Conservation (phyloP, 257 asterid genomes). For the Knoxia roxburghii region DNA sequence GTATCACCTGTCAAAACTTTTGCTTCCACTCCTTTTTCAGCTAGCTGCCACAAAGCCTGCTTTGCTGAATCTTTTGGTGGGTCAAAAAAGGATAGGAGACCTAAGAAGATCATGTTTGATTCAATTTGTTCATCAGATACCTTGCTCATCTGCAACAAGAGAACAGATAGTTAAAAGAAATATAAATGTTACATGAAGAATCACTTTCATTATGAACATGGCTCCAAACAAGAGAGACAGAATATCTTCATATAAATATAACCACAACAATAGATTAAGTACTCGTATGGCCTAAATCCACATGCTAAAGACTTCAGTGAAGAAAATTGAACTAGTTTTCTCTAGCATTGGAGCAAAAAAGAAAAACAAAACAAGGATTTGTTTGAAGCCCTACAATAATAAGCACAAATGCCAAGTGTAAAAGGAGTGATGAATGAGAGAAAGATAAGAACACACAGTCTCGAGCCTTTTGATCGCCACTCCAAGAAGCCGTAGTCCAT, state of each 20-base stretch:
- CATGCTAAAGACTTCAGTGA: background rate
- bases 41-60: conserved; percentile 14
- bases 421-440: background rate
- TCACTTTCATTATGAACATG: too few species aligned
- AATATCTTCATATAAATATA: too few species aligned
- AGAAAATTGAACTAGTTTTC: background rate
- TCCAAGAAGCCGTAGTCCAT: conserved; percentile 21
- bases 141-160: conserved; percentile 8
- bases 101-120: conserved; percentile 21
- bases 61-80: conserved; percentile 25
- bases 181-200: too few species aligned
- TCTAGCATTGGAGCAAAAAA: too few species aligned
- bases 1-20: conserved; percentile 24
- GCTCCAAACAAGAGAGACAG: too few species aligned
- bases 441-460: conserved; percentile 1
- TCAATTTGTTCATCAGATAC: conserved; percentile 12
- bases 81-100: conserved; percentile 18
- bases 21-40: conserved; percentile 25
- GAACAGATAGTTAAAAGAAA: too few species aligned
- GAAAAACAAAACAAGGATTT: background rate
- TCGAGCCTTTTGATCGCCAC: conserved; percentile 18
- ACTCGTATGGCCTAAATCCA: background rate
- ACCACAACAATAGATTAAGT: too few species aligned
- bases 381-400: background rate
- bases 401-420: background rate